Conservation (phyloP, 345 rosid species). For the Alliaria petiolata region DNA sequence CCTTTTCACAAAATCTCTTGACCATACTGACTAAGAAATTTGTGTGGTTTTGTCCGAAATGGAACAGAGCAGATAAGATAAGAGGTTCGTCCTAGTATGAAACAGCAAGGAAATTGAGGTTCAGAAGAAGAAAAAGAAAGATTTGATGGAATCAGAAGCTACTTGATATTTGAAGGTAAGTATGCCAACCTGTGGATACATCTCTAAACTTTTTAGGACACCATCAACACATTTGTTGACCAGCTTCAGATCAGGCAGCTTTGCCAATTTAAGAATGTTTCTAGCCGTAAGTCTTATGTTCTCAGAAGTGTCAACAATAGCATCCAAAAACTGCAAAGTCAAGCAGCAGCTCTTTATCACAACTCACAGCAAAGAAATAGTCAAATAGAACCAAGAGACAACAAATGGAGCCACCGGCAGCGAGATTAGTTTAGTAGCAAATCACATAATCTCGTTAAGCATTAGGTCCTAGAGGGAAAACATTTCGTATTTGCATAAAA, state of each 20-base stretch:
- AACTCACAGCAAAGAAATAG: not conserved
- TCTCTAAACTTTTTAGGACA: slow-evolving; percentile 65
- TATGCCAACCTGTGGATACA: slow-evolving; percentile 60
- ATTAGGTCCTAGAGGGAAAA: not conserved
- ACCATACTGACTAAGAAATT: slow-evolving; percentile 43
- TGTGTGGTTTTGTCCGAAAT: slow-evolving; percentile 69
- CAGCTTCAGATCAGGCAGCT: slow-evolving; percentile 43
- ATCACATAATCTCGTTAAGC: not conserved
- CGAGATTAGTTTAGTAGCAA: not conserved
- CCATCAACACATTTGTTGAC: slow-evolving; percentile 51
- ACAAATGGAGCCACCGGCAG: not conserved
- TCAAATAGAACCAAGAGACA: not conserved
- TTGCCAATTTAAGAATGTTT: slow-evolving; percentile 51
- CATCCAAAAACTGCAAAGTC: slow-evolving; percentile 68
- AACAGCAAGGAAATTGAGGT: slow-evolving; percentile 1
- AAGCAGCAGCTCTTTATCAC: slow-evolving; percentile 15
- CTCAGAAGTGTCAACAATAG: slow-evolving; percentile 51
- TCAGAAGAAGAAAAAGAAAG: not conserved
- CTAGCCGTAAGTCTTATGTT: slow-evolving; percentile 58
- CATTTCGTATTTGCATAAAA: not conserved
- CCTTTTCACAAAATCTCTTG: slow-evolving; percentile 60
- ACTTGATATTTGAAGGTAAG: slow-evolving; percentile 7
- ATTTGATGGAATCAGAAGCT: slow-evolving; percentile 11
- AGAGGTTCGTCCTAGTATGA: slow-evolving; percentile 70
- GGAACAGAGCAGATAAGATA: slow-evolving; percentile 62